Evolutionary conservation across 805 yeast species (phyloP).

Genomic region (Saccharomycopsis lassenensis): DNA sequence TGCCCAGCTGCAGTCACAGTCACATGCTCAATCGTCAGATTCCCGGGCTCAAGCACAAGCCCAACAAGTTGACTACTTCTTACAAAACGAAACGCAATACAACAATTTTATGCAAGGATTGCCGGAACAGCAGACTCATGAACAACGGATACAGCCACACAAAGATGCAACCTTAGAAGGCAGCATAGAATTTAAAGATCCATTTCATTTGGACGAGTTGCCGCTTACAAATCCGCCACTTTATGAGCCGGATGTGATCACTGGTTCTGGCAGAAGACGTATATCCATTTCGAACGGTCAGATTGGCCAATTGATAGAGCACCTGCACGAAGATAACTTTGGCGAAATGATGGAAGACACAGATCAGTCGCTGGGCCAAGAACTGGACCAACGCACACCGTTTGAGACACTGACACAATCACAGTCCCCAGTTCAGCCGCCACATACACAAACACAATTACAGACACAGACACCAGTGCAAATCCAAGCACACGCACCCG

Average conservation of each 20-base stretch:
- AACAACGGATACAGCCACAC: too few relatives aligned
- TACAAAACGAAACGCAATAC: too few relatives aligned
- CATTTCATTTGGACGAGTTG: constrained; percentile 11
- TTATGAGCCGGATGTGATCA: constrained; percentile 32
- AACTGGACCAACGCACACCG: neutral
- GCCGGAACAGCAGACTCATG: too few relatives aligned
- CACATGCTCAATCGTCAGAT: too few relatives aligned
- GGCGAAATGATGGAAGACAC: too few relatives aligned
- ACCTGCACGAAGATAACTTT: constrained; percentile 22
- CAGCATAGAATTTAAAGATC: constrained; percentile 2
- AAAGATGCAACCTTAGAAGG: too few relatives aligned
- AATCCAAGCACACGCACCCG: too few relatives aligned
- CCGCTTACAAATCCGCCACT: constrained; percentile 29
- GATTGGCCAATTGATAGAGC: constrained; percentile 57
- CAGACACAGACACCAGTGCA: neutral
- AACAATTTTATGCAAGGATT: too few relatives aligned
- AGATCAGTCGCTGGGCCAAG: constrained; percentile 1
- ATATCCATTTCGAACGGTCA: constrained; percentile 80
- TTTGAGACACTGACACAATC: constrained; percentile 18
- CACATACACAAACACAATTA: neutral
- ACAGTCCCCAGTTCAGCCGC: constrained; percentile 22
- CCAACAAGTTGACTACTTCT: too few relatives aligned
- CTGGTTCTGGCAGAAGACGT: constrained; percentile 41
- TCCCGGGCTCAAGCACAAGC: too few relatives aligned
- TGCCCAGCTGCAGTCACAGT: too few relatives aligned